Base-by-base conservation (phyloP, 805 yeast genomes). In the Candida schatavii region DNA sequence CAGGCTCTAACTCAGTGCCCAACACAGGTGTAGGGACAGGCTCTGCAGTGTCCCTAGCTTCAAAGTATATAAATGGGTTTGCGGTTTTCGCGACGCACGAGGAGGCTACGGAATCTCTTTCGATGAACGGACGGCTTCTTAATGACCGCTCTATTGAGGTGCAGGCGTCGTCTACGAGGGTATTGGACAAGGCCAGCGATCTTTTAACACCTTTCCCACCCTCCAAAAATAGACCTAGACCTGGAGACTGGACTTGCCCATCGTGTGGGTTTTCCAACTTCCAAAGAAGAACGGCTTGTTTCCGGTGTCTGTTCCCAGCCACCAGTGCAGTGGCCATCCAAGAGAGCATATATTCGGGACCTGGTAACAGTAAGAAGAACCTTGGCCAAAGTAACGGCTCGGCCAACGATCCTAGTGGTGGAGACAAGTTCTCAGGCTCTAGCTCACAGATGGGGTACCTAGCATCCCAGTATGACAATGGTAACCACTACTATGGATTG, bases 241-340 rank as follows among this genome's bases (percentile, higher is more conserved):
- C 97, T 0, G 97, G 97, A 17, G 97, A 90, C 60, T 90, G 97
- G 97, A 87, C 86, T n/a, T 90, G 97, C 62, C 96, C 96, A 20
- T 82, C 90, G 5, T 90, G 97, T 71, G 96, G 97, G 1, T 90
- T 90, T 56, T 86, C 95, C 19, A 90, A 90, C 62, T 90, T 90
- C 66, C 97, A 90, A 64, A 78, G 97, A 55, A 77, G 97, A 62
- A 85, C 95, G 2, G 95, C 95, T 2, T 90, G 97, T 63, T 88
- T 90, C 72, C 74, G 97, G 48, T 90, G 97, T 59, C 83, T 91
- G 2, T 88, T 85, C 64, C 96, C 96, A 4, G 87, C 88, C 7
- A 72, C 87, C 9, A 72, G 86, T 33, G 87, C 88, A 5, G 81
- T 77, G 19, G 75, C 87, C 4, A 74, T 81, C 45, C 87, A 81